Evolutionary conservation across 768 basidiomycete species (phyloP), one percentile per base, ranked within the genome.

Genomic region (Boletus fagicola): DNA sequence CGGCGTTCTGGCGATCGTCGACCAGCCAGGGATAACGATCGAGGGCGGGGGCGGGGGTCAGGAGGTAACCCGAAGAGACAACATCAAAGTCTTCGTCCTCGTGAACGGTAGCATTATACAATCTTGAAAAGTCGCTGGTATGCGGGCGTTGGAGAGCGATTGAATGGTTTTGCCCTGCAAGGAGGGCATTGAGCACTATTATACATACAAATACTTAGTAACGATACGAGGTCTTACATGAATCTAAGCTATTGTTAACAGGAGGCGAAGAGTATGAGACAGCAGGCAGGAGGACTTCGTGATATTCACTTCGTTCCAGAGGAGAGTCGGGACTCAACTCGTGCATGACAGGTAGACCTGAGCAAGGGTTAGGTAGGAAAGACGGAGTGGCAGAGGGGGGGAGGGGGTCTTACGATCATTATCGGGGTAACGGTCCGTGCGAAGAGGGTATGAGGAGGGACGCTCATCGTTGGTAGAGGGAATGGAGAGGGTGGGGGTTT

Each of bases 201-300:
- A 79, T 84, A 85, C 83, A 83, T 81, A 76, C 73, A 83, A 80
- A 77, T 75, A 80, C 79, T 84, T 77, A 84, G 80, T 83, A 84
- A 66, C 77, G 80, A 80, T 86, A 86, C 85, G 81, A 75, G 66
- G 73, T 82, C 86, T 87, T 87, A 87, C 86, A 85, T 81, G 81
- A 65, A 73, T 80, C 83, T 84, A 85, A 75, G 76, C 78, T 83
- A 85, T 70, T 75, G 71, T 74, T 67, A 75, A 68, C 66, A 73
- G 72, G 65, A 68, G 72, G 60, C 65, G 74, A 63, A 66, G 71
- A 61, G 52, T 56, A 69, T 35, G 65, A 45, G 59, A 65, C 63
- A 63, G 68, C 39, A 60, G 66, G 69, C 65, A 66, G 72, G 62
- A 66, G 57, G 65, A 71, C 67, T 64, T 67, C 68, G 22, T 53